These are phyloP conservation scores for Cladophialophora yegresii DNA, from an alignment of 2,329 filamentous ascomycete species.

Conservation along the genomic window DNA sequence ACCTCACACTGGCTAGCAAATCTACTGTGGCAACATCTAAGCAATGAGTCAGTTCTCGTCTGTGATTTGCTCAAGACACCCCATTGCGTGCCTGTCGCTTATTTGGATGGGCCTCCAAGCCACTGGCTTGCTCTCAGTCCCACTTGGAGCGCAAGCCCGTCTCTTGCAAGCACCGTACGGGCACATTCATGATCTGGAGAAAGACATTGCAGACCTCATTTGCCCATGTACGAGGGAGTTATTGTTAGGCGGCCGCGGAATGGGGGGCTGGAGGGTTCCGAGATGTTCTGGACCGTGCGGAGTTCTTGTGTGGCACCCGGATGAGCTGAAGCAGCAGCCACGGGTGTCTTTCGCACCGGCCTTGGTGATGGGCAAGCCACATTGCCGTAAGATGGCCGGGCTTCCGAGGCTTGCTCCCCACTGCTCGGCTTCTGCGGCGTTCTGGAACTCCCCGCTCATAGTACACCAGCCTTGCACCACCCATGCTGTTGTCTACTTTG, in stretches of 20 bases:
- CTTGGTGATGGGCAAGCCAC: constrained; percentile 23
- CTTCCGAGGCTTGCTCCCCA: constrained; percentile 7
- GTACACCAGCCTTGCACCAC: neutral
- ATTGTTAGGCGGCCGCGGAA: neutral
- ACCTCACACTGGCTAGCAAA: neutral
- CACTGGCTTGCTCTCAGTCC: neutral
- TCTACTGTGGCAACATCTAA: neutral
- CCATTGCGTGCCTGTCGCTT: constrained; percentile 14
- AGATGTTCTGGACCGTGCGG: constrained; percentile 24
- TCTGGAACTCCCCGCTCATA: constrained; percentile 17
- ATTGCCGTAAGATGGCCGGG: constrained; percentile 4
- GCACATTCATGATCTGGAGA: neutral
- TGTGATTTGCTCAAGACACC: constrained; percentile 7
- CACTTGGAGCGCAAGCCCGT: constrained; percentile 2
- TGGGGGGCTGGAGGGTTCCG: neutral
- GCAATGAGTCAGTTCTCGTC: neutral
- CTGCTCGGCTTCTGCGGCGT: constrained; percentile 25
- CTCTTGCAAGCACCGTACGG: neutral
- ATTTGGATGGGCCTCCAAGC: constrained; percentile 1
- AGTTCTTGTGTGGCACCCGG: constrained; percentile 13
- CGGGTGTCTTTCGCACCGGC: constrained; percentile 1
- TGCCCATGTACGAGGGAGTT: neutral
- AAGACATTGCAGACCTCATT: neutral
- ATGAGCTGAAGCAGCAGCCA: constrained; percentile 12
- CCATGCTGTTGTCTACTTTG: neutral